phyloP scores from a whole-genome alignment of 2,329 filamentous ascomycete species.

The Alternaria brassicicola region DNA sequence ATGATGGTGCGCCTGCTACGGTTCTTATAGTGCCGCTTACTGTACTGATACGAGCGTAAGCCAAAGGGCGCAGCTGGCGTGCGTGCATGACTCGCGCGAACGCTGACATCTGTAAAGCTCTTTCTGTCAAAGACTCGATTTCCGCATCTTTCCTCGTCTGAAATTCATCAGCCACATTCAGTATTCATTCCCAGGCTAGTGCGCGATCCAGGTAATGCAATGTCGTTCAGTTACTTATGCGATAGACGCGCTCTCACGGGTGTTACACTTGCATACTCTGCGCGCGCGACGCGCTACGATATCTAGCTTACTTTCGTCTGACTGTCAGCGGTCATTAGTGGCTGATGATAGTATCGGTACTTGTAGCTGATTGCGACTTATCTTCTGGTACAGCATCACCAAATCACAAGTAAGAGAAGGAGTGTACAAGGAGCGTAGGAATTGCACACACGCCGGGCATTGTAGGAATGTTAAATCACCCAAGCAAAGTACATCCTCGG shows the following conservation, averaged over 20 bases:
- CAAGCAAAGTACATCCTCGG: neutral
- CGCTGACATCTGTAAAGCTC: neutral
- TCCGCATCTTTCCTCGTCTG: neutral
- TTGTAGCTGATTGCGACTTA: neutral
- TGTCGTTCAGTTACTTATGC: neutral
- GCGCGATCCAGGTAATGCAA: neutral
- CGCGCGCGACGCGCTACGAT: neutral
- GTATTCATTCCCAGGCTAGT: neutral
- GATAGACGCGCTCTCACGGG: neutral
- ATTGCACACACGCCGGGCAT: neutral
- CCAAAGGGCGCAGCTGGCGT: neutral
- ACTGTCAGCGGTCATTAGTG: neutral
- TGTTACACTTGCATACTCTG: neutral
- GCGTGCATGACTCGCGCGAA: neutral
- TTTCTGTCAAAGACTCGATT: neutral
- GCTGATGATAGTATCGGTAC: neutral
- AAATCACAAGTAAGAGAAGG: neutral
- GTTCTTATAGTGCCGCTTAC: neutral
- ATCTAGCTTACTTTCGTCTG: neutral
- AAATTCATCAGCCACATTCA: neutral
- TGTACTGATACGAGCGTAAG: neutral
- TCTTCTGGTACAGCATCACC: neutral
- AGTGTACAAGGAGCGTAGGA: neutral
- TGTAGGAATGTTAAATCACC: neutral
- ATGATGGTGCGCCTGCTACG: neutral